Evolutionary conservation across 2,329 filamentous ascomycete genomes (phyloP).

Genomic region (Sporothrix luriei): DNA sequence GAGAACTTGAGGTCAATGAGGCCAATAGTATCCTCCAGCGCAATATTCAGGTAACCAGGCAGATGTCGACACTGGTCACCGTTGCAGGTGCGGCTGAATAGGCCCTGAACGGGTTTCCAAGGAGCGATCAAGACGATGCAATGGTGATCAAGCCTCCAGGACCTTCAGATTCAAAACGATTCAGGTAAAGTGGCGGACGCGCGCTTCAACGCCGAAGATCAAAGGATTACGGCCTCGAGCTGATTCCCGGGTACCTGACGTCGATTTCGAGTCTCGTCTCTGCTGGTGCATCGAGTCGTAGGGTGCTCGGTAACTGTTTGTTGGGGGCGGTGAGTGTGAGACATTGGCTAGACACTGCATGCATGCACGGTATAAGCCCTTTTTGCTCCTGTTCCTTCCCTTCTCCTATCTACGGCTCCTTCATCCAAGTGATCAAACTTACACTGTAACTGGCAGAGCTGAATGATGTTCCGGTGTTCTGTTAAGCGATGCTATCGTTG

Average conservation of each 20-base stretch:
- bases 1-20: neutral
- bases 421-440: neutral
- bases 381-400: neutral
- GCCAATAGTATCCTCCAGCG: neutral
- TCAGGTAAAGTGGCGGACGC: neutral
- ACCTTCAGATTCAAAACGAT: neutral
- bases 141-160: neutral
- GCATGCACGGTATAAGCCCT: neutral
- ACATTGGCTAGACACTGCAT: slow-evolving; percentile 5
- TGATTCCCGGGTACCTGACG: neutral
- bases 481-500: neutral
- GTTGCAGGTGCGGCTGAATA: slow-evolving; percentile 4
- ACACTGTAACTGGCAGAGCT: neutral
- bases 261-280: neutral
- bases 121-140: slow-evolving; percentile 18
- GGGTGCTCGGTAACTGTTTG: neutral
- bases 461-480: neutral
- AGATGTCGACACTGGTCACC: neutral
- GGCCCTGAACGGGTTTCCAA: neutral
- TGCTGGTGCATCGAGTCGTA: neutral
- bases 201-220: slow-evolving; percentile 1
- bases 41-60: neutral
- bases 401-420: too few relatives aligned
- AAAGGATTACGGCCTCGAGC: neutral
- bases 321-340: slow-evolving; percentile 23